phyloP scores from a whole-genome alignment of 345 rosid species.

The Boechera divaricarpa region DNA sequence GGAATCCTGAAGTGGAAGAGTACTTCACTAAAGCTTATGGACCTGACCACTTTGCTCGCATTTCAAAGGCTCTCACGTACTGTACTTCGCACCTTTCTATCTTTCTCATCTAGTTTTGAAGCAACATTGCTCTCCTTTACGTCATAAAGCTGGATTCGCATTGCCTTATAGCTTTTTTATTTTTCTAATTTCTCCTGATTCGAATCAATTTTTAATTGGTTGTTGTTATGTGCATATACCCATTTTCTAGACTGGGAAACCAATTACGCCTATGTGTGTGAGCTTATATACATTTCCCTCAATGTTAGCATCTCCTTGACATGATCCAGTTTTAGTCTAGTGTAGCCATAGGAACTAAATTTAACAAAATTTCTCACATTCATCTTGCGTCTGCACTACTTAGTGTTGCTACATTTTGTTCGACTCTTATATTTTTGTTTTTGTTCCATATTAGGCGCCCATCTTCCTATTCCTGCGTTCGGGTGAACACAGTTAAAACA shows the following conservation, averaged over 20 bases:
- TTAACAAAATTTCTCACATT: background rate
- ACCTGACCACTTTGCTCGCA: slow-evolving; percentile 67
- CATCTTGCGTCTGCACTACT: background rate
- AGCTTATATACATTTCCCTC: background rate
- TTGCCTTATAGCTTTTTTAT: background rate
- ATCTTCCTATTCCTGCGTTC: slow-evolving; percentile 83
- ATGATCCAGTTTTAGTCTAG: background rate
- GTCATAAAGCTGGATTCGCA: background rate
- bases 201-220: background rate
- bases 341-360: background rate
- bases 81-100: background rate
- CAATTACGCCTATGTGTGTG: background rate
- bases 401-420: background rate
- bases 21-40: slow-evolving; percentile 90
- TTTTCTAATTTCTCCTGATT: background rate
- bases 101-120: background rate
- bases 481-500: slow-evolving; percentile 78
- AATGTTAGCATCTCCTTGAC: background rate
- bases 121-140: background rate
- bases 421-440: background rate
- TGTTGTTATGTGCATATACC: background rate
- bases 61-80: slow-evolving; percentile 84
- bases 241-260: background rate
- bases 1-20: slow-evolving; percentile 85
- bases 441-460: slow-evolving; percentile 62